Evolutionary conservation across 2,329 filamentous ascomycete species (phyloP).

Genomic region (Pseudocercospora pini-densiflorae): DNA sequence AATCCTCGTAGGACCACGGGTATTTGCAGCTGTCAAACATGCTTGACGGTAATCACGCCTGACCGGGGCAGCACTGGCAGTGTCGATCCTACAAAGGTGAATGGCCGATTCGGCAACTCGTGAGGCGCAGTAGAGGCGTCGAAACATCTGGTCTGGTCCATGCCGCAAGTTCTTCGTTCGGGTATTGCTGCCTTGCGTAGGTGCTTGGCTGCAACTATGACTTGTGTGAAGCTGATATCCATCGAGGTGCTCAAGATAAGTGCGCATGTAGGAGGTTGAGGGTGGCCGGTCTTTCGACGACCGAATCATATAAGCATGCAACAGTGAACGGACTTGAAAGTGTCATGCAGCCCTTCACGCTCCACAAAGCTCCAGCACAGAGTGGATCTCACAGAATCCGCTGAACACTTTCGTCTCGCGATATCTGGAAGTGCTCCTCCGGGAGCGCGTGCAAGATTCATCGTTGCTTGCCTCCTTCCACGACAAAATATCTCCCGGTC

Average conservation of each 20-base stretch:
- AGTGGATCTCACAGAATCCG: neutral
- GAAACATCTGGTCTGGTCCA: neutral
- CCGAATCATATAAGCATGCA: neutral
- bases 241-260: neutral
- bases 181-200: neutral
- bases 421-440: neutral
- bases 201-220: neutral
- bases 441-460: neutral
- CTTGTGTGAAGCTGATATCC: neutral
- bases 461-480: conserved; percentile 5
- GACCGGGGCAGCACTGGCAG: neutral
- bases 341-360: neutral
- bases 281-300: neutral
- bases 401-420: neutral
- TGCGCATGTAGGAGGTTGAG: neutral
- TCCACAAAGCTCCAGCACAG: neutral
- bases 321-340: neutral
- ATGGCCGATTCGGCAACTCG: neutral
- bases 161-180: neutral
- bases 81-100: conserved; percentile 3
- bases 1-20: conserved; percentile 20
- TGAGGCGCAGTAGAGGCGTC: neutral
- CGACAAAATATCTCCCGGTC: conserved; percentile 51
- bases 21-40: conserved; percentile 27
- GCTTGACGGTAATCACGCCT: conserved; percentile 10